Evolutionary conservation across 2,329 filamentous ascomycete species (phyloP).

Genomic region (Ploettnerulaceae sp.): DNA sequence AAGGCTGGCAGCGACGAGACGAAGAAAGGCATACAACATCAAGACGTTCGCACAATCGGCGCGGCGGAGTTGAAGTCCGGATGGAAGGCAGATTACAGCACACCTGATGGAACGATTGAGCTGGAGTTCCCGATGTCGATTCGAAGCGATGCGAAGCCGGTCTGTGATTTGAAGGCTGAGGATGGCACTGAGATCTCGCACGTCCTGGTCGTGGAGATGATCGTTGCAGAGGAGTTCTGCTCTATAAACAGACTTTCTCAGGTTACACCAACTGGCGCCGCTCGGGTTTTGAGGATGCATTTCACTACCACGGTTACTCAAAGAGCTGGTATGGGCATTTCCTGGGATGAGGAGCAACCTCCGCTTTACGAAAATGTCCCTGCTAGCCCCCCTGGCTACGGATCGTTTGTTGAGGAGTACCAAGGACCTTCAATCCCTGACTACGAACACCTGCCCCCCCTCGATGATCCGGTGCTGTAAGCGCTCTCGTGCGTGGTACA

Average conservation of each 20-base stretch:
- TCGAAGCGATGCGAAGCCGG: slow-evolving; percentile 53
- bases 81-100: slow-evolving; percentile 74
- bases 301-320: slow-evolving; percentile 83
- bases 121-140: slow-evolving; percentile 69
- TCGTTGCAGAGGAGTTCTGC: slow-evolving; percentile 85
- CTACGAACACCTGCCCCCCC: slow-evolving; percentile 28
- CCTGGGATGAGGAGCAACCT: slow-evolving; percentile 94
- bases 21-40: slow-evolving; percentile 66
- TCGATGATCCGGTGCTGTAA: slow-evolving; percentile 9
- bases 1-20: slow-evolving; percentile 42
- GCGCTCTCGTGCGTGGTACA: neutral
- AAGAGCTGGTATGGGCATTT: slow-evolving; percentile 87
- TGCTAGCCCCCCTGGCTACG: slow-evolving; percentile 71
- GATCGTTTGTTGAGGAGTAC: slow-evolving; percentile 18
- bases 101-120: slow-evolving; percentile 68
- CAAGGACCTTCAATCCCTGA: slow-evolving; percentile 28
- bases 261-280: slow-evolving; percentile 81
- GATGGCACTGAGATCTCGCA: slow-evolving; percentile 78
- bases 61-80: slow-evolving; percentile 77
- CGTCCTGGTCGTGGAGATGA: slow-evolving; percentile 84
- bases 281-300: slow-evolving; percentile 86
- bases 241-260: slow-evolving; percentile 63
- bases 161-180: slow-evolving; percentile 71
- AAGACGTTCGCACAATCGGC: slow-evolving; percentile 72
- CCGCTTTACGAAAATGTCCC: slow-evolving; percentile 94